Evolutionary conservation across 768 basidiomycete species (phyloP).

Genomic region (Clavaria fumosa): DNA sequence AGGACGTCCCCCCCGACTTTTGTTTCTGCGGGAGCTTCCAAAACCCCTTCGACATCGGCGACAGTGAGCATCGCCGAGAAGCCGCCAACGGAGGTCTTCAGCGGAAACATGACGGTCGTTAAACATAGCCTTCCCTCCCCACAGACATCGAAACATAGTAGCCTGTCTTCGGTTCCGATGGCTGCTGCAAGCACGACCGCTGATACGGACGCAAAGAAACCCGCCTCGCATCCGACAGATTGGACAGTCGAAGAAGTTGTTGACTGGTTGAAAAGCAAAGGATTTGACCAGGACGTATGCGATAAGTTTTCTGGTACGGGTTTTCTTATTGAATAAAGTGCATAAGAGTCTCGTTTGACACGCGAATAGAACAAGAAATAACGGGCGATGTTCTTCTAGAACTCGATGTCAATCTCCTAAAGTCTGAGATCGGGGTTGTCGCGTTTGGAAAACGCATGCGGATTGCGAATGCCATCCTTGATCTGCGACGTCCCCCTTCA

Average conservation of each 20-base stretch:
- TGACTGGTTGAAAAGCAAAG: constrained; percentile 72
- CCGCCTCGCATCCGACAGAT: constrained; percentile 39
- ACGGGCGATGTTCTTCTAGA: constrained; percentile 94
- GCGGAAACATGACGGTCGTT: constrained; percentile 13
- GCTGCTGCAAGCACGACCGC: constrained; percentile 8
- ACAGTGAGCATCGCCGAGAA: too few relatives aligned
- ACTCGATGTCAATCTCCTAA: constrained; percentile 81
- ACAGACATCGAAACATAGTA: constrained; percentile 28
- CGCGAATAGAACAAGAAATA: constrained; percentile 81
- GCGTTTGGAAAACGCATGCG: constrained; percentile 92
- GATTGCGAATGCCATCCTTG: constrained; percentile 83
- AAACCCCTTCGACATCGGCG: too few relatives aligned
- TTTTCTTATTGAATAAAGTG: not conserved
- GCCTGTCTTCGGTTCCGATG: constrained; percentile 19
- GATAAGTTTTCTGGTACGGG: constrained; percentile 72
- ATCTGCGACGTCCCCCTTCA: constrained; percentile 63
- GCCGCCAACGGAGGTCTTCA: too few relatives aligned
- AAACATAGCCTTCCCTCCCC: constrained; percentile 16
- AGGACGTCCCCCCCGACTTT: too few relatives aligned
- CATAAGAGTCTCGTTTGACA: constrained; percentile 5
- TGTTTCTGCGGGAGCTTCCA: too few relatives aligned
- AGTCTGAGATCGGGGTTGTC: constrained; percentile 81
- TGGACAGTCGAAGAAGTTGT: constrained; percentile 87
- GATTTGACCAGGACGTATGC: constrained; percentile 72
- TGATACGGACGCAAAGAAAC: constrained; percentile 18